phyloP scores from a whole-genome alignment of 768 basidiomycete genomes.

The Tephrocybe sp. region DNA sequence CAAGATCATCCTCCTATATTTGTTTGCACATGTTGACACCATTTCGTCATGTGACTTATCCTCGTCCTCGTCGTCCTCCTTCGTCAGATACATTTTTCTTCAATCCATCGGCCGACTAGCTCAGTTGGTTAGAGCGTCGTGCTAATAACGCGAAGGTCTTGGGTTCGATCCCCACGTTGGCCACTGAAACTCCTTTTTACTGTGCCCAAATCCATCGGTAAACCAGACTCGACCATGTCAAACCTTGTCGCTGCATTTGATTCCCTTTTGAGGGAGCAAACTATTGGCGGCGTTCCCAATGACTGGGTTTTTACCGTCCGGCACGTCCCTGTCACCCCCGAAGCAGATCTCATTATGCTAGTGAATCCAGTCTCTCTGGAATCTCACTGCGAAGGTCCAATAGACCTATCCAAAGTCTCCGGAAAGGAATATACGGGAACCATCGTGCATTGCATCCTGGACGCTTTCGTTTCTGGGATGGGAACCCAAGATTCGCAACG shows the following conservation, averaged over 20 bases:
- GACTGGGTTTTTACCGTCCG: slow-evolving; percentile 14
- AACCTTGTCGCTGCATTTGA: slow-evolving; percentile 27
- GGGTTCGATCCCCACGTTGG: slow-evolving; percentile 66
- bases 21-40: too few species aligned
- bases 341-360: slow-evolving; percentile 13
- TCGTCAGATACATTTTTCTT: too few species aligned
- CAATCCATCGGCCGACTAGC: slow-evolving; percentile 79
- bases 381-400: slow-evolving; percentile 12
- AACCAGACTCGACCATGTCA: neutral
- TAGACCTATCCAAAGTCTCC: slow-evolving; percentile 5
- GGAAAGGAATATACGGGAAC: neutral
- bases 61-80: too few species aligned
- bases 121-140: slow-evolving; percentile 86
- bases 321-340: slow-evolving; percentile 9
- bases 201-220: too few species aligned
- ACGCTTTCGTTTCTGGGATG: slow-evolving; percentile 7
- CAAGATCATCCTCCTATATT: too few species aligned
- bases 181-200: too few species aligned
- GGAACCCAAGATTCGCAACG: neutral
- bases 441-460: slow-evolving; percentile 1
- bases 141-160: slow-evolving; percentile 75
- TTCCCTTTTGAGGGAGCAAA: slow-evolving; percentile 1
- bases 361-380: slow-evolving; percentile 10
- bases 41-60: too few species aligned
- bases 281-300: neutral